These are phyloP conservation scores for Cercophora samala DNA, from an alignment of 495 filamentous ascomycete species.

Conservation along the genomic window DNA sequence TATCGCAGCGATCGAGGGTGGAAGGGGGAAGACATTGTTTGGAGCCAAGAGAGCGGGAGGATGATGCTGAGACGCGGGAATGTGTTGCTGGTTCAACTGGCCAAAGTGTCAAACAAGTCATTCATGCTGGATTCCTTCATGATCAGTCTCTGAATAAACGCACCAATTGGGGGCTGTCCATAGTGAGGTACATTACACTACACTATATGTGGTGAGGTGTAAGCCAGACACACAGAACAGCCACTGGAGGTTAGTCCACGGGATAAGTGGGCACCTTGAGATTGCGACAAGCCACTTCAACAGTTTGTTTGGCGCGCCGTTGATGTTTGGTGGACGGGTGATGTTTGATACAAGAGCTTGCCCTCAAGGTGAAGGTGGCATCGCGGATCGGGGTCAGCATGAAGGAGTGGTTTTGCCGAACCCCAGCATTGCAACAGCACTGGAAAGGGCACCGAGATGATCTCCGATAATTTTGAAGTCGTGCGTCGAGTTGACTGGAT, in stretches of 20 bases:
- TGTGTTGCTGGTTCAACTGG: neutral
- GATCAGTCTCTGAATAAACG: neutral
- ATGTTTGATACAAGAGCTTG: neutral
- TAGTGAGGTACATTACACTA: too few species aligned
- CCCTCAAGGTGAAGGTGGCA: slow-evolving; percentile 6
- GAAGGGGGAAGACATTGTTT: neutral
- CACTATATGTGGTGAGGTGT: neutral
- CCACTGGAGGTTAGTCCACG: neutral
- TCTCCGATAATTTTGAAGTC: slow-evolving; percentile 8
- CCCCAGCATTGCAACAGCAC: slow-evolving; percentile 18
- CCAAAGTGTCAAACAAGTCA: neutral
- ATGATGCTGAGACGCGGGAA: neutral
- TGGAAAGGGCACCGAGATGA: slow-evolving; percentile 18
- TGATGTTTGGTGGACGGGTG: slow-evolving; percentile 4
- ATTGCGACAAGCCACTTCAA: neutral
- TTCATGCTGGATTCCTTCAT: neutral
- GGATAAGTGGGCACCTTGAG: neutral
- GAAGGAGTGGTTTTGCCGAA: slow-evolving; percentile 18
- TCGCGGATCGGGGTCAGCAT: slow-evolving; percentile 10
- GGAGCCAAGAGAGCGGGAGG: neutral
- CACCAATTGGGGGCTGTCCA: neutral
- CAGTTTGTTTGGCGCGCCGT: neutral
- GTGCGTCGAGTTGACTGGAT: neutral
- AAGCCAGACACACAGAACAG: too few species aligned
- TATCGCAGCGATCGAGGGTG: neutral